phyloP scores from a whole-genome alignment of 257 asterid species.

The Solanum pimpinellifolium region DNA sequence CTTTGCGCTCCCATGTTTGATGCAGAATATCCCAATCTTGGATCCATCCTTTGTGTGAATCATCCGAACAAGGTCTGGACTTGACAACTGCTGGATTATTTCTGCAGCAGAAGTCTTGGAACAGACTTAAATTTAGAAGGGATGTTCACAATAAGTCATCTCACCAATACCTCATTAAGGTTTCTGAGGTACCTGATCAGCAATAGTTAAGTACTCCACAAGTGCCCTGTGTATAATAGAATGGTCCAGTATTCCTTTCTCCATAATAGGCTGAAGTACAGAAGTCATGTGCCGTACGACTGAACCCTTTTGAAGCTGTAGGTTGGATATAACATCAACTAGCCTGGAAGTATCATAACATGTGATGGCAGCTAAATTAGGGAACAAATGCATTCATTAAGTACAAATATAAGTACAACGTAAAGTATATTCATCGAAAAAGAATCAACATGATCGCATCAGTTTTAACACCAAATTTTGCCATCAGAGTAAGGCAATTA shows the following conservation, averaged over 20 bases:
- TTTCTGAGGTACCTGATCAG: constrained; percentile 52
- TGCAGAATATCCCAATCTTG: constrained; percentile 60
- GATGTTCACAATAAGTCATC: neutral
- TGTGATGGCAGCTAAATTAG: neutral
- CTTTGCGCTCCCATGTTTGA: constrained; percentile 93
- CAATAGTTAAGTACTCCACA: constrained; percentile 61
- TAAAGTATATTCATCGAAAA: neutral
- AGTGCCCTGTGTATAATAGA: constrained; percentile 79
- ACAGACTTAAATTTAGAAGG: constrained; percentile 30
- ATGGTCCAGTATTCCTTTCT: constrained; percentile 88
- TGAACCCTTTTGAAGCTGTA: constrained; percentile 60
- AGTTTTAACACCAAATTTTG: neutral
- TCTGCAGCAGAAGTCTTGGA: constrained; percentile 85
- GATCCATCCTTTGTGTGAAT: constrained; percentile 91
- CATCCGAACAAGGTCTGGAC: constrained; percentile 56
- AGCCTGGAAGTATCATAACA: constrained; percentile 30
- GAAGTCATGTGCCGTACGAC: constrained; percentile 78
- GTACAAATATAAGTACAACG: neutral
- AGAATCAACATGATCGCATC: neutral
- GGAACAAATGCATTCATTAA: neutral
- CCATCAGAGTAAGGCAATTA: neutral
- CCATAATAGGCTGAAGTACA: constrained; percentile 76
- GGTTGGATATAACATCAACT: constrained; percentile 66
- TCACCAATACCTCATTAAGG: neutral
- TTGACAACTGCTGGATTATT: constrained; percentile 62